Evolutionary conservation across 176 grass and related monocot species (phyloP).

Genomic region (Phoenix roebelenii): DNA sequence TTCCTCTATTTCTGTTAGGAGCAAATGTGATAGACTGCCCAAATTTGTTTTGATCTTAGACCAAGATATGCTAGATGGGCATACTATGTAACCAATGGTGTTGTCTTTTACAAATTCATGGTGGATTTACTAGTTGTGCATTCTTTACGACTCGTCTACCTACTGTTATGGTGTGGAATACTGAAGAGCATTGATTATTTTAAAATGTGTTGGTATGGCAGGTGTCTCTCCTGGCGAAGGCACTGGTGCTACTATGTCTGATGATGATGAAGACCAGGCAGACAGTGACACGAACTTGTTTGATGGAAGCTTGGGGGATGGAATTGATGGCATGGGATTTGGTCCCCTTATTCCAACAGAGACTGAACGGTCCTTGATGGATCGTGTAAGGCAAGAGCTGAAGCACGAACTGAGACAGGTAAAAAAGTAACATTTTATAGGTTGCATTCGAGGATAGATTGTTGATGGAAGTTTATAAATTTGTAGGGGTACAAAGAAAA

Average conservation of each 20-base stretch:
- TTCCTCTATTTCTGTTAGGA: no score
- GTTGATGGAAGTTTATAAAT: conserved; percentile 11
- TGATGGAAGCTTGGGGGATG: conserved; percentile 45
- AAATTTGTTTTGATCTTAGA: no score
- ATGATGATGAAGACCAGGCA: conserved; percentile 84
- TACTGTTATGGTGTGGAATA: no score
- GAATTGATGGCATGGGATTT: conserved; percentile 77
- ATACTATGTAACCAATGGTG: no score
- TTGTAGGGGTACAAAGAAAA: conserved; percentile 92
- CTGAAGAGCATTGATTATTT: neutral
- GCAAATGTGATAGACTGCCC: no score
- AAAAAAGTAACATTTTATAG: neutral
- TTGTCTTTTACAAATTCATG: no score
- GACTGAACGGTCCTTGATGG: conserved; percentile 90
- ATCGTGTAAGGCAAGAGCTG: conserved; percentile 75
- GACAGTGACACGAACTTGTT: conserved; percentile 81
- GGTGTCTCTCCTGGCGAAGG: conserved; percentile 93
- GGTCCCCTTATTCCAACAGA: conserved; percentile 85
- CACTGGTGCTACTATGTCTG: conserved; percentile 94
- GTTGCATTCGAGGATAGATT: neutral
- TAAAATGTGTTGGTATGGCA: conserved; percentile 13
- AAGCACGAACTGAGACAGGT: conserved; percentile 98
- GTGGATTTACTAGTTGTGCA: no score
- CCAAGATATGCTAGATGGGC: no score
- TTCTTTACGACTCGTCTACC: no score